Conservation (phyloP, 2,329 filamentous ascomycete genomes). For the Fusarium coicis region DNA sequence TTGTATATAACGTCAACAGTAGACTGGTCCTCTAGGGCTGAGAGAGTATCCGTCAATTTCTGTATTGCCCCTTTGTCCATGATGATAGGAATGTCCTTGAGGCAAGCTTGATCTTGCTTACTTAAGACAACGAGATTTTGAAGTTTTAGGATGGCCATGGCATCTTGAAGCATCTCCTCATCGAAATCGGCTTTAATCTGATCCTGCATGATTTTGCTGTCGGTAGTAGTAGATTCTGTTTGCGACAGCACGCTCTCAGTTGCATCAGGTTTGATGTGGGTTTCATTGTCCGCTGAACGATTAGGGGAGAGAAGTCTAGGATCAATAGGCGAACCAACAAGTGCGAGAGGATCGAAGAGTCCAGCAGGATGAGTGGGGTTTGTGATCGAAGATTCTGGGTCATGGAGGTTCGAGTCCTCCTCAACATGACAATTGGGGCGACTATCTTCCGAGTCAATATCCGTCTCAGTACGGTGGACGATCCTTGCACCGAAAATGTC, state of each 20-base stretch:
- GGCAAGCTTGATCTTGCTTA: neutral
- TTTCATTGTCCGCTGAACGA: neutral
- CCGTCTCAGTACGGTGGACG: neutral
- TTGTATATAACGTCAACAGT: neutral
- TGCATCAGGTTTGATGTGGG: neutral
- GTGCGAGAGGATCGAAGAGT: neutral
- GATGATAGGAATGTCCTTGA: neutral
- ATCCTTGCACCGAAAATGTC: neutral
- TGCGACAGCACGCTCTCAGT: neutral
- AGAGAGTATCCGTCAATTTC: neutral
- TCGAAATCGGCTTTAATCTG: neutral
- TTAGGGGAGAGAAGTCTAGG: neutral
- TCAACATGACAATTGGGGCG: neutral
- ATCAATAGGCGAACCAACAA: neutral
- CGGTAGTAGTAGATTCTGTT: neutral
- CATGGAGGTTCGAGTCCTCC: neutral
- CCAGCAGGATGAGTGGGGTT: neutral
- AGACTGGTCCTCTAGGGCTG: neutral
- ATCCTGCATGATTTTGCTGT: neutral
- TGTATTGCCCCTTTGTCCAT: neutral
- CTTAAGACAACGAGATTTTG: neutral
- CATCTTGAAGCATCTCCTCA: constrained; percentile 5
- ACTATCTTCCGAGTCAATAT: neutral
- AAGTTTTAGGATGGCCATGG: constrained; percentile 1
- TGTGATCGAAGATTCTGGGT: neutral